Evolutionary conservation across 2,329 filamentous ascomycete genomes (phyloP).

Genomic region (Pestalotiopsis sp.): DNA sequence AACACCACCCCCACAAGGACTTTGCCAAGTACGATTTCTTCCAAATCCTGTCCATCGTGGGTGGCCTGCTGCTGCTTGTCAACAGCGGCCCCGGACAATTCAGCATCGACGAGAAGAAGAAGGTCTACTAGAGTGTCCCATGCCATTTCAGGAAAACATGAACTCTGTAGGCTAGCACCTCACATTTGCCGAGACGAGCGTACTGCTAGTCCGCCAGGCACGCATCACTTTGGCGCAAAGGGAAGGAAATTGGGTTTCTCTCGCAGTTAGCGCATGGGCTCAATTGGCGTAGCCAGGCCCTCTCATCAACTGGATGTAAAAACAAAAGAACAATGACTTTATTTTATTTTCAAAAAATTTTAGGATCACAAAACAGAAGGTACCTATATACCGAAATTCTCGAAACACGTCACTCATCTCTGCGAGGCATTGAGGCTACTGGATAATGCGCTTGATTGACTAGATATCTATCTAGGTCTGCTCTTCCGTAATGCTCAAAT

Average conservation of each 20-base stretch:
- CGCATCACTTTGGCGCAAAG: slow-evolving; percentile 14
- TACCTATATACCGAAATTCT: not conserved
- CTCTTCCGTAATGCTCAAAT: not conserved
- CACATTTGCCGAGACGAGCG: not conserved
- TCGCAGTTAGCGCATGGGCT: slow-evolving; percentile 7
- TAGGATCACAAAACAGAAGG: slow-evolving; percentile 1
- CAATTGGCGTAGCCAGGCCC: slow-evolving; percentile 15
- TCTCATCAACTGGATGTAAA: slow-evolving; percentile 7
- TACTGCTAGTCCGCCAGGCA: not conserved
- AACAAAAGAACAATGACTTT: not conserved
- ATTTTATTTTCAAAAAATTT: not conserved
- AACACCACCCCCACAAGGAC: slow-evolving; percentile 98
- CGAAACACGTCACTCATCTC: not conserved
- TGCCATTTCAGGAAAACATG: not conserved
- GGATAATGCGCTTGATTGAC: not conserved
- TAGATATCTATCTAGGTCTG: not conserved
- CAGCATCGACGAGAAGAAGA: slow-evolving; percentile 99
- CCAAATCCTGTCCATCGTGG: slow-evolving; percentile 98
- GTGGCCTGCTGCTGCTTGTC: slow-evolving; percentile 91
- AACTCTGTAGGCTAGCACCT: not conserved
- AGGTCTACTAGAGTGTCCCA: slow-evolving; percentile 77
- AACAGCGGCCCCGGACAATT: slow-evolving; percentile 98
- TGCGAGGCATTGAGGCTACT: too few relatives aligned
- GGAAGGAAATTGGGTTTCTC: slow-evolving; percentile 10
- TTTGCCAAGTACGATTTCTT: slow-evolving; percentile 99